Evolutionary conservation across 2,329 filamentous ascomycete genomes (phyloP).

Genomic region (Alternaria arborescens): DNA sequence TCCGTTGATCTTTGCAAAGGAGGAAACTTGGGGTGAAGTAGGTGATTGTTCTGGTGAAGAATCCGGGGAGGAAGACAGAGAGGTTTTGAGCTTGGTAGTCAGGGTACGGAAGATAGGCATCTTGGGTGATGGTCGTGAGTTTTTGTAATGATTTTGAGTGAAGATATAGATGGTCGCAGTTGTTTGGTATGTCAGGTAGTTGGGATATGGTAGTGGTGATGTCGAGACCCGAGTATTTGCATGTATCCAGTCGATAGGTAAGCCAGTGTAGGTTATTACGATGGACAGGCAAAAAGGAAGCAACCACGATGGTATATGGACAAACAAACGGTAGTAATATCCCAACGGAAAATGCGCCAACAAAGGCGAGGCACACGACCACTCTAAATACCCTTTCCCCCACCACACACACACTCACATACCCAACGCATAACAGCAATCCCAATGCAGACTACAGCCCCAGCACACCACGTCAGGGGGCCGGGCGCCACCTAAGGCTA

Average conservation of each 20-base stretch:
- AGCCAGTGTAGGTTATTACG: not conserved
- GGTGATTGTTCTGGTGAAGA: conserved; percentile 25
- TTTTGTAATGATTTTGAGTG: not conserved
- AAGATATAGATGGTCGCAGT: not conserved
- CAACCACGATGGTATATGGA: not conserved
- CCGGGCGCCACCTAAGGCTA: conserved; percentile 4
- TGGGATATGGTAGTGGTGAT: conserved; percentile 1
- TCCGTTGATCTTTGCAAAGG: conserved; percentile 39
- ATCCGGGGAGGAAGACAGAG: conserved; percentile 36
- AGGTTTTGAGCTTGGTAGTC: conserved; percentile 43
- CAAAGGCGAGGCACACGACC: conserved; percentile 2
- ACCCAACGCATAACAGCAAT: conserved; percentile 3
- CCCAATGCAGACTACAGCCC: conserved; percentile 4
- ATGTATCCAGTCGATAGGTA: conserved; percentile 7
- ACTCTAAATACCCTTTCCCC: conserved; percentile 5
- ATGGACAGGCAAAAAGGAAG: not conserved
- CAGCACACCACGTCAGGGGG: conserved; percentile 5
- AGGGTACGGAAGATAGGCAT: conserved; percentile 45
- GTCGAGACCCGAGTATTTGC: conserved; percentile 5
- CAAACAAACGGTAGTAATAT: conserved; percentile 4
- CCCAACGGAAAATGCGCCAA: not conserved
- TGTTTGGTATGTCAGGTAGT: not conserved
- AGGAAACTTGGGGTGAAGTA: conserved; percentile 26
- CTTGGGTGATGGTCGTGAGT: conserved; percentile 3
- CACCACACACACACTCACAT: conserved; percentile 4